These are phyloP conservation scores for Penicillium goetzii DNA, from an alignment of 495 filamentous ascomycete genomes.

Conservation along the genomic window DNA sequence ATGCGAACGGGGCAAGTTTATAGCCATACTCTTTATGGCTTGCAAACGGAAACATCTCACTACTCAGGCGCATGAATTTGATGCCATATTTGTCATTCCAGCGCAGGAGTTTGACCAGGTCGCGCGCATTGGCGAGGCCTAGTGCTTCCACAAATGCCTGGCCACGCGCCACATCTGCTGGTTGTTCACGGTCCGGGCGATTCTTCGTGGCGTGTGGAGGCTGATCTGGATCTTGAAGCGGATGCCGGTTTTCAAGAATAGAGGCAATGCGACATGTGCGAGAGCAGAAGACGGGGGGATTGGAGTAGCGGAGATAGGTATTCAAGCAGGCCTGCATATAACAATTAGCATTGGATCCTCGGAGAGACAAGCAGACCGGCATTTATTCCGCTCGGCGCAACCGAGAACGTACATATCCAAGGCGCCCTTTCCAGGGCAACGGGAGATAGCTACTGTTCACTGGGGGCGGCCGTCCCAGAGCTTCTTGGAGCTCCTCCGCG, in stretches of 20 bases:
- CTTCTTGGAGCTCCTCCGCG: conserved; percentile 50
- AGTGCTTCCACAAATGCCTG: conserved; percentile 75
- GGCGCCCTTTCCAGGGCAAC: conserved; percentile 87
- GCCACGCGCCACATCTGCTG: conserved; percentile 64
- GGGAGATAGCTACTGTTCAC: conserved; percentile 87
- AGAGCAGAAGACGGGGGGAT: conserved; percentile 87
- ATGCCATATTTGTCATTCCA: conserved; percentile 96
- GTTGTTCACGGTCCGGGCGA: conserved; percentile 71
- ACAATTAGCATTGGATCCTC: conserved; percentile 21
- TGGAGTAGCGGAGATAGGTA: conserved; percentile 86
- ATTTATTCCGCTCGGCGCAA: neutral
- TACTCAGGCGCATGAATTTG: conserved; percentile 89
- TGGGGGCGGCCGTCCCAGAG: conserved; percentile 66
- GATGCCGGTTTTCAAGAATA: conserved; percentile 86
- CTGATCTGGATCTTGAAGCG: conserved; percentile 71
- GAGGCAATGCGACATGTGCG: conserved; percentile 90
- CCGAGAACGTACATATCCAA: conserved; percentile 83
- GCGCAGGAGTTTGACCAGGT: conserved; percentile 80
- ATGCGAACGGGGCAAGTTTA: conserved; percentile 82
- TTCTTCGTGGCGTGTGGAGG: conserved; percentile 83
- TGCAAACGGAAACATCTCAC: conserved; percentile 97
- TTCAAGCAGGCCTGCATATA: conserved; percentile 75
- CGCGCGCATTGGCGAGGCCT: conserved; percentile 79
- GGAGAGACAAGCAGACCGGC: neutral
- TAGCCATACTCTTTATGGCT: conserved; percentile 88